Percentiles rank a stretch among this genome's conserved stretches.
These are phyloP conservation scores for Suhomyces sp. DNA, from an alignment of 805 yeast species.

Conservation along the genomic window DNA sequence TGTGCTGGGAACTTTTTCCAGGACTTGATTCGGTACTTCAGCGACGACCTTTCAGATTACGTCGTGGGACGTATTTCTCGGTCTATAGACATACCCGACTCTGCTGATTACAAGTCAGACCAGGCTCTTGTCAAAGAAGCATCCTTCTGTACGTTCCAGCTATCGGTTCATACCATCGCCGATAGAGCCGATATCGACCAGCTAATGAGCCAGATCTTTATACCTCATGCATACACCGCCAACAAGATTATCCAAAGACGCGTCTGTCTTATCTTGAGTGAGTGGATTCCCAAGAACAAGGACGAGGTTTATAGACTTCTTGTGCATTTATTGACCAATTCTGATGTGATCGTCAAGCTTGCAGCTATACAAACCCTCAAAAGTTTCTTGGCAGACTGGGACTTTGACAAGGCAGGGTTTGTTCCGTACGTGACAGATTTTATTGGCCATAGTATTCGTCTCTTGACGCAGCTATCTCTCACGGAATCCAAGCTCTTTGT, in stretches of 20 bases:
- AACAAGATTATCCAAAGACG: constrained; percentile 70
- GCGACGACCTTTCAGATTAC: constrained; percentile 50
- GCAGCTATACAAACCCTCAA: constrained; percentile 71
- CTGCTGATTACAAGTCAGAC: constrained; percentile 22
- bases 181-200: constrained; percentile 68
- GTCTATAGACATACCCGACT: constrained; percentile 27
- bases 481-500: constrained; percentile 78
- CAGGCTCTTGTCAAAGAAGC: constrained; percentile 74
- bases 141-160: constrained; percentile 76
- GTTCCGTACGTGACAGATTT: constrained; percentile 59
- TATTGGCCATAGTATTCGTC: constrained; percentile 46
- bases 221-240: constrained; percentile 61
- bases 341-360: constrained; percentile 79
- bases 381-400: constrained; percentile 80
- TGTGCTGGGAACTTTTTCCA: constrained; percentile 85
- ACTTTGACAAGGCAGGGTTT: constrained; percentile 67
- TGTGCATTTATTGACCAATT: constrained; percentile 44
- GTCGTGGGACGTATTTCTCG: constrained; percentile 58
- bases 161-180: constrained; percentile 64
- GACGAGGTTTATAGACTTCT: constrained; percentile 58
- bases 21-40: constrained; percentile 65
- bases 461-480: constrained; percentile 50
- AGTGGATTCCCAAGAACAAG: constrained; percentile 72
- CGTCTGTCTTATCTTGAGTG: constrained; percentile 69
- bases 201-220: constrained; percentile 53